Conservation (phyloP, 1,284 basidiomycete genomes). For the Pseudozyma sp. region DNA sequence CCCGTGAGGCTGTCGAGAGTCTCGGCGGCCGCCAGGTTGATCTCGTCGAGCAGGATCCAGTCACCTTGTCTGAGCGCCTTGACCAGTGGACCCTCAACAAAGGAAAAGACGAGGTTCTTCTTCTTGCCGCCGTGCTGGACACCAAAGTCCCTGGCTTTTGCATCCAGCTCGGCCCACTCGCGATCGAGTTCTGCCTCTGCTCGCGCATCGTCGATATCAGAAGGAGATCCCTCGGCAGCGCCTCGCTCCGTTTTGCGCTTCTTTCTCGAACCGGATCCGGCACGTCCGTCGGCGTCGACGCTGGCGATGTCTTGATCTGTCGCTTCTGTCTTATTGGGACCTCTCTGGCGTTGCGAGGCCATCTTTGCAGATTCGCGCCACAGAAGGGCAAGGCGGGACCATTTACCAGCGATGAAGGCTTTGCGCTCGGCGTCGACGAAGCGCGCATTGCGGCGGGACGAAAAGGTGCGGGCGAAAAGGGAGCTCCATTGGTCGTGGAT, state of each 20-base stretch:
- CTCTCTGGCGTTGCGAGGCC: slow-evolving; percentile 63
- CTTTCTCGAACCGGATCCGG: slow-evolving; percentile 53
- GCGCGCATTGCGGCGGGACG: slow-evolving; percentile 86
- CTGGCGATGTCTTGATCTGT: slow-evolving; percentile 13
- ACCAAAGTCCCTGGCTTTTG: slow-evolving; percentile 82
- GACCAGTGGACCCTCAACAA: slow-evolving; percentile 96
- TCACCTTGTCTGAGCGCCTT: slow-evolving; percentile 88
- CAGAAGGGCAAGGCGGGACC: slow-evolving; percentile 83
- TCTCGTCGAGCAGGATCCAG: slow-evolving; percentile 96
- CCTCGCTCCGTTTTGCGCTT: slow-evolving; percentile 62
- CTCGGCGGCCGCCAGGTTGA: slow-evolving; percentile 93
- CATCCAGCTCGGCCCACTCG: slow-evolving; percentile 74
- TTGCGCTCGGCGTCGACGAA: slow-evolving; percentile 87
- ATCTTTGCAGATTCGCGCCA: slow-evolving; percentile 84
- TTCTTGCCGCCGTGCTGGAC: slow-evolving; percentile 57
- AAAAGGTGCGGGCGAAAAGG: slow-evolving; percentile 89
- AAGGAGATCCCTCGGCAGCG: slow-evolving; percentile 38
- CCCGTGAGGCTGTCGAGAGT: slow-evolving; percentile 92
- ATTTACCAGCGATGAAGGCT: slow-evolving; percentile 84
- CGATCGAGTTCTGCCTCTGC: slow-evolving; percentile 47
- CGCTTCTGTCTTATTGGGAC: slow-evolving; percentile 69
- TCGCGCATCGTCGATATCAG: slow-evolving; percentile 38
- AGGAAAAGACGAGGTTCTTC: slow-evolving; percentile 76
- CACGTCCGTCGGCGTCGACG: slow-evolving; percentile 14
- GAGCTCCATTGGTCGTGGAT: slow-evolving; percentile 83